Conservation (phyloP, 2,329 filamentous ascomycete species). For the Beauveria scarabaeidicola region DNA sequence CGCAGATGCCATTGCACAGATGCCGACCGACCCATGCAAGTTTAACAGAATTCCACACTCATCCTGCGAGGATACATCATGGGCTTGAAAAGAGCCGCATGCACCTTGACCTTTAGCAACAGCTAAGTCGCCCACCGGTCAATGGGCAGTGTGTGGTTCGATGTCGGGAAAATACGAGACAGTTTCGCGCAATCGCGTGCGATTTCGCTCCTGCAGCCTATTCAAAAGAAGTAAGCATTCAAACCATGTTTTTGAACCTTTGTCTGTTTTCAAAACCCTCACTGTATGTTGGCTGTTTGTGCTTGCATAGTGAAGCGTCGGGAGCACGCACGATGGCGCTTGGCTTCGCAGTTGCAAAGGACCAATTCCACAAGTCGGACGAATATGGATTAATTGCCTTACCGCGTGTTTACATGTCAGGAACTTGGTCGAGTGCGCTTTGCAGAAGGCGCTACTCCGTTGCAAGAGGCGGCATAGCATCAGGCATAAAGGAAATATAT, state of each 20-base stretch:
- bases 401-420: too few relatives aligned
- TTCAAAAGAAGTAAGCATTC: background rate
- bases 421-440: too few relatives aligned
- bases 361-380: too few relatives aligned
- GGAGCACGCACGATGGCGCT: too few relatives aligned
- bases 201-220: background rate
- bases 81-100: background rate
- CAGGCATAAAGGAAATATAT: too few relatives aligned
- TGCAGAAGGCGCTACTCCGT: background rate
- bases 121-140: too few relatives aligned
- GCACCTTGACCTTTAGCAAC: background rate
- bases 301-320: background rate
- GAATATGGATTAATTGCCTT: too few relatives aligned
- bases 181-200: background rate
- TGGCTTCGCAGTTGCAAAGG: too few relatives aligned
- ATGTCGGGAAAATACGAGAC: background rate
- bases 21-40: background rate
- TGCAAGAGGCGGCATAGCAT: background rate
- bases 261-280: background rate
- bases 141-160: background rate
- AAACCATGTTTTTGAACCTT: background rate
- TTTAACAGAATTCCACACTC: background rate
- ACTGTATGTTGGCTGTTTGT: background rate
- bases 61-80: background rate
- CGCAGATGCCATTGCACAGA: slow-evolving; percentile 2